Base-by-base conservation (phyloP, 805 yeast species). In the Wickerhamiella cacticola region DNA sequence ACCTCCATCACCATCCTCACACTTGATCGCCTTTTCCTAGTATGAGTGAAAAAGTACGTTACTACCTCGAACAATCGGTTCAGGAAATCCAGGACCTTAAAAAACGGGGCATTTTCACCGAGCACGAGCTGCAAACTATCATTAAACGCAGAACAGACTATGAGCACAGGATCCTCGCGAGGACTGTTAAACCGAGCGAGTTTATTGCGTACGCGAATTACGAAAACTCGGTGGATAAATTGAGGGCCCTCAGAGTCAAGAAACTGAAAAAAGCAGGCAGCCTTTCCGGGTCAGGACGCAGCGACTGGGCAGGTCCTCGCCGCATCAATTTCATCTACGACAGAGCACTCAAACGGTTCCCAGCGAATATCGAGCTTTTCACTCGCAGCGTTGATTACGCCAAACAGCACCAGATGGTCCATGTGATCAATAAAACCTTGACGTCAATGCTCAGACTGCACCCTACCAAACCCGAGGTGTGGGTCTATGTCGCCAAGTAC, bases 101-200 rank as follows among this genome's bases (percentile, higher is more conserved):
- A 50, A 75, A 75, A 49, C 81, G 84, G 58, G 87, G 87, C 2
- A 70, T 92, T 4, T 92, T 92, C 63, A 80, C 78, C 36, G 82
- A 82, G 56, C 75, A 75, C 55, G 98, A 92, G 65, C 78, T 87
- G 54, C 78, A 80, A 35, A 72, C 74, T 69, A 81, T 92, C 47
- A 85, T 89, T 86, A 80, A 92, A 66, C 76, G 87, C 60, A 75
- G 98, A 67, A 89, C 96, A 0, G 96, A 88, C 65, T 92, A 87
- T 58, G 99, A 92, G 65, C 95, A 92, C 63, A 68, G 95, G 49
- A 75, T 92, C 47, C 75, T 76, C 40, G 84, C 94, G 38, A 73
- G 97, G 63, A 94, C 92, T 1, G 76, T 88, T 10, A 78, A 74
- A 53, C 75, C 85, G 1, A 67, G 75, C 46, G 97, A 89, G 63